These are phyloP conservation scores for Venturia pyrina DNA, from an alignment of 2,329 filamentous ascomycete species.

Conservation along the genomic window DNA sequence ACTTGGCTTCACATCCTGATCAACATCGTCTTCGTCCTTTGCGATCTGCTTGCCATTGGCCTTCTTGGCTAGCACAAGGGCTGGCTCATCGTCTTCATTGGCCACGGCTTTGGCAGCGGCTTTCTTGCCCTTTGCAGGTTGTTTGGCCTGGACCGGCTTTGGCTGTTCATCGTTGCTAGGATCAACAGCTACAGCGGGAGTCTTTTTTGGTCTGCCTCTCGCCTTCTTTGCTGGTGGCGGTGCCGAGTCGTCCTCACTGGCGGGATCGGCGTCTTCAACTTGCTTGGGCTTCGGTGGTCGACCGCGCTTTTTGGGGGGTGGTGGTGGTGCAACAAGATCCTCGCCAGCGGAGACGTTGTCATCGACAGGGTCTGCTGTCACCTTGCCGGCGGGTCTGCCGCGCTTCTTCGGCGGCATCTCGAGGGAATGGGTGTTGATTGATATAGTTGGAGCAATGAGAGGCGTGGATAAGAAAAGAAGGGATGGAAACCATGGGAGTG, in stretches of 20 bases:
- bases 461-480: neutral
- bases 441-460: neutral
- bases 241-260: neutral
- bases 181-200: neutral
- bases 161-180: neutral
- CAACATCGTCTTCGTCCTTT: neutral
- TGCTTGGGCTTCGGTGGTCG: neutral
- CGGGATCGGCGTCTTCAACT: neutral
- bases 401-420: constrained; percentile 4
- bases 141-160: neutral
- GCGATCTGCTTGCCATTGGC: constrained; percentile 1
- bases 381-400: neutral
- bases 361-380: neutral
- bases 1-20: constrained; percentile 3
- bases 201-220: neutral
- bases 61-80: neutral
- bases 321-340: neutral
- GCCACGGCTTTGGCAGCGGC: neutral
- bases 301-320: constrained; percentile 2
- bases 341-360: neutral
- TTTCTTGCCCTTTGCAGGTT: constrained; percentile 5
- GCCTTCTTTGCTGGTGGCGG: neutral
- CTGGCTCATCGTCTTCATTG: neutral
- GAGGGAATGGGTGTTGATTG: neutral
- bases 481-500: neutral